A percentile compares a stretch with the other conserved stretches of the same genome.
These are phyloP conservation scores for Lactarius quietus DNA, from an alignment of 768 basidiomycete species.

Conservation along the genomic window DNA sequence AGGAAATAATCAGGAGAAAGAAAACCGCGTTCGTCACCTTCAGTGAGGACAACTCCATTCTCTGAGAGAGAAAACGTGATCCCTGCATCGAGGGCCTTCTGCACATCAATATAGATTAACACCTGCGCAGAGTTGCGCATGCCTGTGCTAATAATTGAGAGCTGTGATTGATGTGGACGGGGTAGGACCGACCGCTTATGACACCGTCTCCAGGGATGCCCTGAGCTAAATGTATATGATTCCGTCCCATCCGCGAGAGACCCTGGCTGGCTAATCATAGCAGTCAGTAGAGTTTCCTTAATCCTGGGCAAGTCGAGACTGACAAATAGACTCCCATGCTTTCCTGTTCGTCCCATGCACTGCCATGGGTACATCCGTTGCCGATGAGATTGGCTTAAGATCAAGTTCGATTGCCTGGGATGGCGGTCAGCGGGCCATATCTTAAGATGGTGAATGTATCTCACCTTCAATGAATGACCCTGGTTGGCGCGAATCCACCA, in stretches of 20 bases:
- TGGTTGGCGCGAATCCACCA: constrained; percentile 93
- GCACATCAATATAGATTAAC: constrained; percentile 77
- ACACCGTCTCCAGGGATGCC: constrained; percentile 62
- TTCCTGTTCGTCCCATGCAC: constrained; percentile 74
- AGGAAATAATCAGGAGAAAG: constrained; percentile 62
- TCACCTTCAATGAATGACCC: constrained; percentile 80
- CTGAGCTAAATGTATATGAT: constrained; percentile 92
- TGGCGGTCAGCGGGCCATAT: not conserved
- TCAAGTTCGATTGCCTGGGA: constrained; percentile 68
- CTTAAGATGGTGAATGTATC: not conserved
- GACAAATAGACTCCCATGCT: constrained; percentile 76
- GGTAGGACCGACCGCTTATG: constrained; percentile 60
- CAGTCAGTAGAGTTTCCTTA: not conserved
- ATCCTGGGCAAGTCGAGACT: not conserved
- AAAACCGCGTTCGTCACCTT: constrained; percentile 64
- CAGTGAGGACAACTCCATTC: constrained; percentile 87
- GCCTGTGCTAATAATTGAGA: constrained; percentile 43
- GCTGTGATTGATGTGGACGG: not conserved
- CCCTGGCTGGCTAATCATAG: constrained; percentile 55
- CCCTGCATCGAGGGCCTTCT: constrained; percentile 63
- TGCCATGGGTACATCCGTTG: constrained; percentile 68
- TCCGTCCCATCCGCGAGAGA: constrained; percentile 79
- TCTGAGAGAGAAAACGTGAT: constrained; percentile 73
- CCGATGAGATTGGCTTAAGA: constrained; percentile 51
- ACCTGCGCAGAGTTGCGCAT: constrained; percentile 78